Percentiles rank a stretch among this genome's conserved stretches.
Conservation (phyloP, 768 basidiomycete species). For the Xerocomellus amylosporus region DNA sequence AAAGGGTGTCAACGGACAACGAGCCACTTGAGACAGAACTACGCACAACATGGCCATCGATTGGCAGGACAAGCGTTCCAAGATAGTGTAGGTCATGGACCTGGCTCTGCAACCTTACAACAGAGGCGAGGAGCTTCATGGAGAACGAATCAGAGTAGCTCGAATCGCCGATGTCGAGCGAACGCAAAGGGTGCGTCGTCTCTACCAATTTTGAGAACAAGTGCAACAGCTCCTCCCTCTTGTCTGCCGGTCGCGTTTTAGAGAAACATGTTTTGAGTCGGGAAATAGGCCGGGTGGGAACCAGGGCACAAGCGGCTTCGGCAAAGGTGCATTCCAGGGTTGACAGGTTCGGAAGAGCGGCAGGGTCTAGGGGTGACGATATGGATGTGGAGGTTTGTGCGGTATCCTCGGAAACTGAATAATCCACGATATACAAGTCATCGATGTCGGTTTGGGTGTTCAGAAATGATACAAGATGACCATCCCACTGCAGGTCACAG, state of each 20-base stretch:
- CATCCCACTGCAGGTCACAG: conserved; percentile 67
- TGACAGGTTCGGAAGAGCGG: conserved; percentile 47
- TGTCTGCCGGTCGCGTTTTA: conserved; percentile 43
- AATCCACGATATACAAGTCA: conserved; percentile 38
- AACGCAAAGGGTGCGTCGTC: conserved; percentile 43
- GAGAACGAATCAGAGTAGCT: conserved; percentile 54
- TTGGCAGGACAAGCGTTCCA: conserved; percentile 62
- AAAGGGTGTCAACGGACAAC: conserved; percentile 4
- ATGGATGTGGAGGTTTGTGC: conserved; percentile 11
- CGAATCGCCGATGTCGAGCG: conserved; percentile 63
- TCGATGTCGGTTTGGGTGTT: conserved; percentile 25
- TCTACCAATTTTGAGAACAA: conserved; percentile 47
- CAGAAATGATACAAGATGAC: conserved; percentile 41
- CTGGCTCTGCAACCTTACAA: conserved; percentile 37
- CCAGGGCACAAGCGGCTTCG: conserved; percentile 56
- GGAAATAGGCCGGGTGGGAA: conserved; percentile 57
- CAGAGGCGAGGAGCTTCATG: conserved; percentile 46
- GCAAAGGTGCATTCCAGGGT: conserved; percentile 66
- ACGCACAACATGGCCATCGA: conserved; percentile 37
- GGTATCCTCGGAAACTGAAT: conserved; percentile 17
- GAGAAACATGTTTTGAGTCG: conserved; percentile 71
- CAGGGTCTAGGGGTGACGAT: conserved; percentile 22
- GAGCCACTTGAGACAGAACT: conserved; percentile 13
- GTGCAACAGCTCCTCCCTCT: conserved; percentile 49
- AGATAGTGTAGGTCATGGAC: conserved; percentile 50